phyloP scores from a whole-genome alignment of 1,284 basidiomycete species.

The Cutaneotrichosporon mucoides region DNA sequence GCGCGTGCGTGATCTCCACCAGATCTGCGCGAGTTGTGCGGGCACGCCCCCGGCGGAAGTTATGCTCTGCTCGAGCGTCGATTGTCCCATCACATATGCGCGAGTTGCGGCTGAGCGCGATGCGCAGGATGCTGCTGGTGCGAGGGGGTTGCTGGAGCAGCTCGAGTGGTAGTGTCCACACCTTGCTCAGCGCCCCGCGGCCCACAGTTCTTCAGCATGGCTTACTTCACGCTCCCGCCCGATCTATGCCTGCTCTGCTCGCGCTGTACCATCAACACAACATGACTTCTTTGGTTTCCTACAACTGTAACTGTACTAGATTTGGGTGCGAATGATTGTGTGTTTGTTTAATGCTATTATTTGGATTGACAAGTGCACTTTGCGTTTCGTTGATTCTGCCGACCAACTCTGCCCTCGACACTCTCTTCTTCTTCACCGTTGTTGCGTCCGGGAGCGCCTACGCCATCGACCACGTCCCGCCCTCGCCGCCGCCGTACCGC shows the following conservation, averaged over 20 bases:
- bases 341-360: neutral
- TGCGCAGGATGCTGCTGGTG: constrained; percentile 47
- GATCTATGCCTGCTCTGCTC: too few relatives aligned
- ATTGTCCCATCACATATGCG: constrained; percentile 76
- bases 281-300: neutral
- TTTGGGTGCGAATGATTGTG: neutral
- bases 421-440: too few relatives aligned
- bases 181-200: too few relatives aligned
- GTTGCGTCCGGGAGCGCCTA: constrained; percentile 5
- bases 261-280: neutral
- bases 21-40: constrained; percentile 68
- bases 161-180: constrained; percentile 15
- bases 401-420: too few relatives aligned
- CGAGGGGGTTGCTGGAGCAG: constrained; percentile 22
- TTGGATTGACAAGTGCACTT: neutral
- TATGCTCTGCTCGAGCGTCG: constrained; percentile 71
- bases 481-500: constrained; percentile 30
- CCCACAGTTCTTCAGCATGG: too few relatives aligned
- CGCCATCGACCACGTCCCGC: constrained; percentile 40
- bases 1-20: constrained; percentile 59
- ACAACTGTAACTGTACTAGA: neutral
- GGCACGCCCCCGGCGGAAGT: constrained; percentile 58
- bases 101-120: constrained; percentile 63
- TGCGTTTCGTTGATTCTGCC: too few relatives aligned
- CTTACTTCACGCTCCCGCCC: too few relatives aligned